These are phyloP conservation scores for Hyphopichia homilentoma DNA, from an alignment of 805 yeast species.

Conservation along the genomic window DNA sequence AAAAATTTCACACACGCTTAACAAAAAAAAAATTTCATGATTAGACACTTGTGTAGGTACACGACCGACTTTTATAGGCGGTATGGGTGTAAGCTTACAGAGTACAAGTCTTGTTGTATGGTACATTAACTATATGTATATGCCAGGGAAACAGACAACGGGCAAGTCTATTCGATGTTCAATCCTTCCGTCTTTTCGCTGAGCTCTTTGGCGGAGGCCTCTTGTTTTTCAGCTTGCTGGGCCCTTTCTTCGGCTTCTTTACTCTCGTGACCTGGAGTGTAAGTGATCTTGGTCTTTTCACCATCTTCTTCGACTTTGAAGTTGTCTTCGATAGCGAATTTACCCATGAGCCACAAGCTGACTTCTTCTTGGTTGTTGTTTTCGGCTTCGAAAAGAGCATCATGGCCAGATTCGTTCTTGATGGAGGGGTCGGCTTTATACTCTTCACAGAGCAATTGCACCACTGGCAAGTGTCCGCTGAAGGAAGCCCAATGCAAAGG, in stretches of 20 bases:
- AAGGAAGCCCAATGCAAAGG: slow-evolving; percentile 95
- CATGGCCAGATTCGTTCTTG: slow-evolving; percentile 74
- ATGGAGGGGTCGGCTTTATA: slow-evolving; percentile 78
- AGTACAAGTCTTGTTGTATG: too few relatives aligned
- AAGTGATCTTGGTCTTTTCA: slow-evolving; percentile 40
- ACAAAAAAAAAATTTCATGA: neutral
- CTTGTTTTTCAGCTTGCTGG: slow-evolving; percentile 16
- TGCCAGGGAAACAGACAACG: too few relatives aligned
- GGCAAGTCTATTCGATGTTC: slow-evolving; percentile 11
- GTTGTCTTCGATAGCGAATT: slow-evolving; percentile 63
- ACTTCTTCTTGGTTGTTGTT: slow-evolving; percentile 69
- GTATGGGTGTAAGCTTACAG: too few relatives aligned
- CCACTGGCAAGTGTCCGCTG: slow-evolving; percentile 77
- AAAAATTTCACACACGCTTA: neutral
- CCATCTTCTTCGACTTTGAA: slow-evolving; percentile 40
- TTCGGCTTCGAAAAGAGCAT: slow-evolving; percentile 87
- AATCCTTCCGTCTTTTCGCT: slow-evolving; percentile 33
- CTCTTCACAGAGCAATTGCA: slow-evolving; percentile 65
- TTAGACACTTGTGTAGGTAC: neutral
- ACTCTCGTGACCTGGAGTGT: slow-evolving; percentile 40
- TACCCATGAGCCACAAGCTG: slow-evolving; percentile 71
- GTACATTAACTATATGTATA: too few relatives aligned
- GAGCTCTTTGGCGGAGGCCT: slow-evolving; percentile 51
- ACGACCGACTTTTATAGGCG: too few relatives aligned
- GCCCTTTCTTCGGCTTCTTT: slow-evolving; percentile 39